Evolutionary conservation across 169 alveolate species (phyloP), one percentile per base, ranked within the genome.

Genomic region (Cytauxzoon felis): DNA sequence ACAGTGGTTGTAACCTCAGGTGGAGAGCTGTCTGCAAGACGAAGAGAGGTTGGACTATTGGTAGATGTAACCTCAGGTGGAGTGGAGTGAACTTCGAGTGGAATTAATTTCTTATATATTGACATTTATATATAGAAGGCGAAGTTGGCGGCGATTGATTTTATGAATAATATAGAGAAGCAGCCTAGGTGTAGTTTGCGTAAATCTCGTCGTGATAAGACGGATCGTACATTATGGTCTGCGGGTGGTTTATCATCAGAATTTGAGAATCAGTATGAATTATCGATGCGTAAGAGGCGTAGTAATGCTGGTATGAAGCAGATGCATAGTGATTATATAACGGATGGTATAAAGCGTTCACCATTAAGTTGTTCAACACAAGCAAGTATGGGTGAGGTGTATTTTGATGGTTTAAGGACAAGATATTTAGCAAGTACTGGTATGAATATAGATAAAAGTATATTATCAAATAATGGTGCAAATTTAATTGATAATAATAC

Each of bases 141-240:
- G 34, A 69, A 82, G 41, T 66, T 75, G 57, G 89, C 92, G 18
- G 92, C 92, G n/a, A 82, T 86, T 8, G 89, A 81, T 41, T 86
- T 86, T 48, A 86, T 86, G 89, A 80, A 86, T 50, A 41, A 79
- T n/a, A 45, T 86, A 42, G 92, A 86, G 40, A 78, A 70, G 69
- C 81, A 86, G 41, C 90, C 90, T 3, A 48, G 88, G 29, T 81
- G 86, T 56, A 86, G 84, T 34, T 30, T 73, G 19, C 57, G 84
- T 42, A 75, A 69, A 53, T 33, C 62, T 52, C 30, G 87, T 43
- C 56, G 79, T 18, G 80, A 85, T 38, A 50, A 53, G 49, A 51
- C 73, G 61, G 45, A 66, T 38, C 53, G 60, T 43, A 51, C 72
- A 45, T 54, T n/a, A n/a, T 33, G 41, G 24, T 61, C 76, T 53